phyloP scores from a whole-genome alignment of 345 rosid species.

The Eutrema yunnanense region DNA sequence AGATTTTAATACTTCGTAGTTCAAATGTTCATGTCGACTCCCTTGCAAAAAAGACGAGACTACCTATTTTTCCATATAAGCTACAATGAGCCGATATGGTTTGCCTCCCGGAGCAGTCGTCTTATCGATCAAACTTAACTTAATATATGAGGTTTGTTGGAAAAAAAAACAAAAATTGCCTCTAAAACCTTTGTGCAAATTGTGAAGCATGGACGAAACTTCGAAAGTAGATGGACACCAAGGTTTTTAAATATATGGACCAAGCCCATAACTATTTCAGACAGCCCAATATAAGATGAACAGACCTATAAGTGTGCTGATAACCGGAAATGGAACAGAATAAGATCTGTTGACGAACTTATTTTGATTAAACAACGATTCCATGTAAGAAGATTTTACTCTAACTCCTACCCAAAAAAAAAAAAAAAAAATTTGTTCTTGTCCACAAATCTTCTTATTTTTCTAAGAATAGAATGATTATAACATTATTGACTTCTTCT shows the following conservation, averaged over 20 bases:
- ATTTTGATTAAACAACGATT: background rate
- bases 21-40: no score
- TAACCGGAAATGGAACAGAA: background rate
- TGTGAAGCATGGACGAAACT: background rate
- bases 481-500: background rate
- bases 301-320: background rate
- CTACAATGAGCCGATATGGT: no score
- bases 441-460: conserved; percentile 3
- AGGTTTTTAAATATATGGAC: background rate
- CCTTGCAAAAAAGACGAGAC: no score
- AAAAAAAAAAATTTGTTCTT: background rate
- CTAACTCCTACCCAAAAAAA: background rate
- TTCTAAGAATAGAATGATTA: conserved; percentile 6
- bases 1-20: no score
- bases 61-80: no score
- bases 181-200: background rate
- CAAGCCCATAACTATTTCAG: background rate
- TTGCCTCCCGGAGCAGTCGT: no score
- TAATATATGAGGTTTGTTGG: no score
- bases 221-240: background rate
- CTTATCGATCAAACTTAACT: no score
- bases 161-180: background rate
- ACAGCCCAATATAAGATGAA: background rate
- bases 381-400: background rate
- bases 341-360: background rate